Conservation (phyloP, 179 eudicot species). For the Beta lomatogona region DNA sequence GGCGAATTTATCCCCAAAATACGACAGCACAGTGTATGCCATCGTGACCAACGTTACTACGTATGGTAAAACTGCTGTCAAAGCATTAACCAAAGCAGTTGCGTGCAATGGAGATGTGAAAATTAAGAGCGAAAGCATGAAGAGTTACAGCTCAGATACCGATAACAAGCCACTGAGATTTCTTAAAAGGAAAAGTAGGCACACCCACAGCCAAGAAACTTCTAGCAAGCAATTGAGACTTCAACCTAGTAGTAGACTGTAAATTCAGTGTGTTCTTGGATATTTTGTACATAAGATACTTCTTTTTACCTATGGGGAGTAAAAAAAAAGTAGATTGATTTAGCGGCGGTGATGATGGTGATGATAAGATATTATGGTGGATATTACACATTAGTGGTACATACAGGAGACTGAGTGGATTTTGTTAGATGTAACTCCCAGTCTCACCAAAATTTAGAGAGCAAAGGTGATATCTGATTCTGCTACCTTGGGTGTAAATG, state of each 20-base stretch:
- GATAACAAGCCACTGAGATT: slow-evolving; percentile 17
- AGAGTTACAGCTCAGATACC: slow-evolving; percentile 10
- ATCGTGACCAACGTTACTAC: slow-evolving; percentile 60
- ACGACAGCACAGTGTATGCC: slow-evolving; percentile 58
- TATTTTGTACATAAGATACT: slow-evolving; percentile 33
- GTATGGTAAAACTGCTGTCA: slow-evolving; percentile 26
- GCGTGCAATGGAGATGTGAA: slow-evolving; percentile 33
- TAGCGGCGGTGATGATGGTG: slow-evolving; percentile 3
- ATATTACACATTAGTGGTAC: slow-evolving; percentile 4
- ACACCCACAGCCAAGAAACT: background rate
- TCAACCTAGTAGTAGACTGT: slow-evolving; percentile 37
- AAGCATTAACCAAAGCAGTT: slow-evolving; percentile 17
- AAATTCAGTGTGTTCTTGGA: background rate
- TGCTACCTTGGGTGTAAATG: slow-evolving; percentile 9
- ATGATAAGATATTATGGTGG: slow-evolving; percentile 10
- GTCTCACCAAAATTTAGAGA: slow-evolving; percentile 21
- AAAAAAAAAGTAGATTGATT: slow-evolving; percentile 6
- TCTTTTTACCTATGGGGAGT: background rate
- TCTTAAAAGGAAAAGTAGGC: slow-evolving; percentile 17
- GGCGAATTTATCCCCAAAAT: slow-evolving; percentile 51
- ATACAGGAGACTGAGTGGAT: slow-evolving; percentile 46
- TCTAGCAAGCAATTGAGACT: slow-evolving; percentile 27
- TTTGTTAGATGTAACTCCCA: slow-evolving; percentile 51
- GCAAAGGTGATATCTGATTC: slow-evolving; percentile 1
- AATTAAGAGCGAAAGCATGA: slow-evolving; percentile 31